These are phyloP conservation scores for Vitis riparia DNA, from an alignment of 164 flowering plant species.

Conservation along the genomic window DNA sequence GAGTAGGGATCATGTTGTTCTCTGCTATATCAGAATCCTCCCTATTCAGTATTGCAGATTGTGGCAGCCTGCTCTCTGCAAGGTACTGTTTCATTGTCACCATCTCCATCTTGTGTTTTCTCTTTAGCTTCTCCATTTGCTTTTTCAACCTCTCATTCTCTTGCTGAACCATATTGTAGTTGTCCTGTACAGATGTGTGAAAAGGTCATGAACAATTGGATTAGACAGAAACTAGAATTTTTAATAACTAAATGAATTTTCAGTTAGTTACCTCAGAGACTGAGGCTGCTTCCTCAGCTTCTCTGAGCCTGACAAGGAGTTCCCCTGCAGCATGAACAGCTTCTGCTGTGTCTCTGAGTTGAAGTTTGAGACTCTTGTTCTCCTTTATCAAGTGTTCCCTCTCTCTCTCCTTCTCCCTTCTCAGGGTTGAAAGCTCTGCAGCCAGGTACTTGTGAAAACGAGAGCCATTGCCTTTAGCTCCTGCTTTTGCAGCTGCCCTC, in stretches of 20 bases:
- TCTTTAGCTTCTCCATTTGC: constrained; percentile 83
- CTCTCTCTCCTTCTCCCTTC: constrained; percentile 82
- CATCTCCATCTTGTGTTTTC: constrained; percentile 95
- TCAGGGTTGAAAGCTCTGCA: constrained; percentile 79
- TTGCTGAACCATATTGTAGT: constrained; percentile 42
- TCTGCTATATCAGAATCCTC: constrained; percentile 39
- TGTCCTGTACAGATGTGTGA: constrained; percentile 49
- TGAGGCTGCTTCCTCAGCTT: constrained; percentile 79
- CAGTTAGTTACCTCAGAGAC: constrained; percentile 62
- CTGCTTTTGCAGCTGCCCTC: constrained; percentile 84
- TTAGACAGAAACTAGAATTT: too few species aligned
- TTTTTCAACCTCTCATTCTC: constrained; percentile 79
- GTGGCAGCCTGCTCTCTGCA: constrained; percentile 86
- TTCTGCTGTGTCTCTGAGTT: constrained; percentile 95
- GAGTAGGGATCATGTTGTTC: constrained; percentile 8
- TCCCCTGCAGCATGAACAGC: constrained; percentile 99
- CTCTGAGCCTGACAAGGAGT: constrained; percentile 84
- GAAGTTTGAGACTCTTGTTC: constrained; percentile 70
- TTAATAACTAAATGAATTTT: too few species aligned
- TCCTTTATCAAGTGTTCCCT: constrained; percentile 77
- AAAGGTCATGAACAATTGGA: not conserved
- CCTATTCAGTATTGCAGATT: constrained; percentile 63
- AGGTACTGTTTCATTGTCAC: constrained; percentile 87
- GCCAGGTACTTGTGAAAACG: constrained; percentile 77
- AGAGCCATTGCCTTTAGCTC: constrained; percentile 63